Conservation (phyloP, 148 eudicot genomes). For the Heliamphora exappendiculata region DNA sequence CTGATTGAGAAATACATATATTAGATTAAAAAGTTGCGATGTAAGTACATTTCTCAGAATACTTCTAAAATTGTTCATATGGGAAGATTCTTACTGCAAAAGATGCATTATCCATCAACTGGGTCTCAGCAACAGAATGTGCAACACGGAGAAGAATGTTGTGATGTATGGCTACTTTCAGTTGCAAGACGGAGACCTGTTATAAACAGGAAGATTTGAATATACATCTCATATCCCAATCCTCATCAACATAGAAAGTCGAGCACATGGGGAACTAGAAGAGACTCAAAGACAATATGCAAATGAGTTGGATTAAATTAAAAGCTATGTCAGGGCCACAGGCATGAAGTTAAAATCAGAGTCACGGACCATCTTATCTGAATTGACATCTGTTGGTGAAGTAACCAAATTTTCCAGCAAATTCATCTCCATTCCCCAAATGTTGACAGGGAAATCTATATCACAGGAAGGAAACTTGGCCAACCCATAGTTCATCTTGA, state of each 20-base stretch:
- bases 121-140: slow-evolving; percentile 46
- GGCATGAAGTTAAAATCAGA: neutral
- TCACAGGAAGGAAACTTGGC: slow-evolving; percentile 33
- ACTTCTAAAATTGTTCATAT: neutral
- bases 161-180: slow-evolving; percentile 49
- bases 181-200: slow-evolving; percentile 47
- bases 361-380: slow-evolving; percentile 44
- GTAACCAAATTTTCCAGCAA: slow-evolving; percentile 49
- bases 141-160: slow-evolving; percentile 52
- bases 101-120: slow-evolving; percentile 44
- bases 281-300: slow-evolving; percentile 1
- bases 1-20: slow-evolving; percentile 30
- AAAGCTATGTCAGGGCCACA: neutral
- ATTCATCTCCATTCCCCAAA: slow-evolving; percentile 35
- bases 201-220: neutral
- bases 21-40: neutral
- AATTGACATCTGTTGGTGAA: slow-evolving; percentile 19
- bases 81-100: slow-evolving; percentile 40
- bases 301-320: neutral
- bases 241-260: neutral
- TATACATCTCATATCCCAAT: neutral
- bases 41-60: neutral
- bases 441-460: slow-evolving; percentile 29
- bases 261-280: neutral
- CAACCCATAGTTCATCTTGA: slow-evolving; percentile 25